phyloP scores from a whole-genome alignment of 345 rosid genomes.

The Cochlearia excelsa region DNA sequence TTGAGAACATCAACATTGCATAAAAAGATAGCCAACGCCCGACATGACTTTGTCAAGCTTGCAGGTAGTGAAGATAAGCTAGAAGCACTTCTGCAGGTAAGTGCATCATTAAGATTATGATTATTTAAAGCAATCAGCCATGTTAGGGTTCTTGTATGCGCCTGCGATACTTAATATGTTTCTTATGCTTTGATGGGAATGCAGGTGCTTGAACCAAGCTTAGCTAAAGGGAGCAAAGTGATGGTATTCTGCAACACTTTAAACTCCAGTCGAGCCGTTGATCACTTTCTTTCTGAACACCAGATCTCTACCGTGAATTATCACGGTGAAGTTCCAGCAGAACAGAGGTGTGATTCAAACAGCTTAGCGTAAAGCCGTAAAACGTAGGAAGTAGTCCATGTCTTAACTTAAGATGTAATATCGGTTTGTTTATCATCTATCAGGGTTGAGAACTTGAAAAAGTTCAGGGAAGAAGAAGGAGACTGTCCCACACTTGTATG shows the following conservation, averaged over 20 bases:
- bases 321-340: constrained; percentile 96
- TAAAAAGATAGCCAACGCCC: constrained; percentile 84
- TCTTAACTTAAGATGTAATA: constrained; percentile 3
- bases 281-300: constrained; percentile 81
- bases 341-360: constrained; percentile 58
- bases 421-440: constrained; percentile 8
- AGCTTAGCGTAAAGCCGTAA: constrained; percentile 2
- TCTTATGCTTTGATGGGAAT: constrained; percentile 30
- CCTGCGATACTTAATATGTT: constrained; percentile 1
- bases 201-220: constrained; percentile 95
- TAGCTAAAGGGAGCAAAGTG: constrained; percentile 88
- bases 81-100: constrained; percentile 84
- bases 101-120: constrained; percentile 9
- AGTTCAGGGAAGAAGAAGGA: constrained; percentile 84
- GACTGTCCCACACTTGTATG: constrained; percentile 93
- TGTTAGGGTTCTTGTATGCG: neutral
- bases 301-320: constrained; percentile 84
- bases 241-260: constrained; percentile 93
- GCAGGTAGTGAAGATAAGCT: constrained; percentile 91
- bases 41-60: constrained; percentile 87
- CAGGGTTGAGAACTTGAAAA: constrained; percentile 83
- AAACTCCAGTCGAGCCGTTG: constrained; percentile 90
- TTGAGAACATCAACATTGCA: constrained; percentile 87
- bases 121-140: constrained; percentile 6
- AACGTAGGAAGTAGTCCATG: neutral